Percentiles rank a stretch among this genome's conserved stretches.
Evolutionary conservation across 176 grass and related monocot genomes (phyloP).

Genomic region (Pharus latifolius): DNA sequence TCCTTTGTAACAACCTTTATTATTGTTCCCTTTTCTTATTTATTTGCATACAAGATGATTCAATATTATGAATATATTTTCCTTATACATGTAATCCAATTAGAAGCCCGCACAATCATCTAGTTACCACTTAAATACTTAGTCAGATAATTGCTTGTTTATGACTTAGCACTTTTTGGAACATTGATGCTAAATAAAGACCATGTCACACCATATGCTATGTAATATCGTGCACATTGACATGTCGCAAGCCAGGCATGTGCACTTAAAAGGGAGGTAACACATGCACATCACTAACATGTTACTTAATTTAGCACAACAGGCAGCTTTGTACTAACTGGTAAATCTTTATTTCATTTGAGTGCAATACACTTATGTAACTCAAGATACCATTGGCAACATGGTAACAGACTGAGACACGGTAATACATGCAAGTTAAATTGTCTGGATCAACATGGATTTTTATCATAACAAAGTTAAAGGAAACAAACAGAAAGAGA

Average conservation of each 20-base stretch:
- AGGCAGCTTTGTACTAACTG: conserved; percentile 4
- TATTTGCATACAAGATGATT: too few species aligned
- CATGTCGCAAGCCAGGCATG: neutral
- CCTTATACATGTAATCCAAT: too few species aligned
- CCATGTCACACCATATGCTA: neutral
- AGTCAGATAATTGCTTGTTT: too few species aligned
- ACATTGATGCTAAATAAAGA: neutral
- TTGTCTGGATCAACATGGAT: neutral
- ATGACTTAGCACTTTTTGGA: too few species aligned
- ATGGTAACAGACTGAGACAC: neutral
- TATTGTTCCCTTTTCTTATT: too few species aligned
- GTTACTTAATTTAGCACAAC: conserved; percentile 5
- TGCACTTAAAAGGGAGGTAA: conserved; percentile 17
- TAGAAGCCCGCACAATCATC: too few species aligned
- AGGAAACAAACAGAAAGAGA: neutral
- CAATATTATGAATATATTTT: too few species aligned
- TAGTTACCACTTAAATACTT: too few species aligned
- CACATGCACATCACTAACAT: neutral
- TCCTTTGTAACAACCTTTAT: too few species aligned
- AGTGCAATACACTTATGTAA: too few species aligned
- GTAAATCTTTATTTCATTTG: too few species aligned
- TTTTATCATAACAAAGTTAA: neutral
- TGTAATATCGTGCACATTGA: neutral
- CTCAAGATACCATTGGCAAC: too few species aligned
- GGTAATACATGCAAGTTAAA: neutral